Evolutionary conservation across 495 filamentous ascomycete genomes (phyloP), one percentile per base, ranked within the genome.

Genomic region (Trichocladium antarcticum): DNA sequence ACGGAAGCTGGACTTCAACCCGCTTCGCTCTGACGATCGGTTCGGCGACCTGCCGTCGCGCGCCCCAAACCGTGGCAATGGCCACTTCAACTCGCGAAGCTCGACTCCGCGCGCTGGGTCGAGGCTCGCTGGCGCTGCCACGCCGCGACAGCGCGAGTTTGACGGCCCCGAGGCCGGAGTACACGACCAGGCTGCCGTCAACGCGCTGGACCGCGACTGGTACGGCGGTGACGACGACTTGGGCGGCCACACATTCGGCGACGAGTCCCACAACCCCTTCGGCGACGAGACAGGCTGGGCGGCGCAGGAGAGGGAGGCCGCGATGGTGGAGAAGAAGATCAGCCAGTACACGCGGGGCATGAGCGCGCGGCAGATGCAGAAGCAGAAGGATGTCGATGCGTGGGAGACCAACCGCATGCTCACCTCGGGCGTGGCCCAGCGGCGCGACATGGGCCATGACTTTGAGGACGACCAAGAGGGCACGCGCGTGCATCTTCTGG

Each of bases 321-420:
- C 77, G 6, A 59, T 88, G 60, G 71, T 74, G 22, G 85, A 87
- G 58, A 87, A 83, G 70, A 87, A 88, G 67, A 72, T 78, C 20
- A 77, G 73, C 20, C 84, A 78, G 58, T 61, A 71, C 64, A 79
- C 35, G 12, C 52, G 55, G 1, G 62, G 60, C 9, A 76, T 85
- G 62, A 87, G 74, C 64, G 80, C 79, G n/a, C 73, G 81, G 37
- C 80, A 83, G 38, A 65, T 82, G 14, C 86, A 92, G 62, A 89
- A 84, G 65, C 87, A 94, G 67, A 89, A 89, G 62, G 92, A 96
- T 61, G 84, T 85, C 20, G 92, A 98, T 72, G 89, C 87, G 22
- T 98, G 92, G 92, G 92, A 98, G 63, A 89, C 89, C 14, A 97
- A 99, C 67, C 86, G 92, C 32, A 96, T 99, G 93, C 80, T 97